Evolutionary conservation across 345 rosid species (phyloP).

Genomic region (Diplotaxis tenuifolia): DNA sequence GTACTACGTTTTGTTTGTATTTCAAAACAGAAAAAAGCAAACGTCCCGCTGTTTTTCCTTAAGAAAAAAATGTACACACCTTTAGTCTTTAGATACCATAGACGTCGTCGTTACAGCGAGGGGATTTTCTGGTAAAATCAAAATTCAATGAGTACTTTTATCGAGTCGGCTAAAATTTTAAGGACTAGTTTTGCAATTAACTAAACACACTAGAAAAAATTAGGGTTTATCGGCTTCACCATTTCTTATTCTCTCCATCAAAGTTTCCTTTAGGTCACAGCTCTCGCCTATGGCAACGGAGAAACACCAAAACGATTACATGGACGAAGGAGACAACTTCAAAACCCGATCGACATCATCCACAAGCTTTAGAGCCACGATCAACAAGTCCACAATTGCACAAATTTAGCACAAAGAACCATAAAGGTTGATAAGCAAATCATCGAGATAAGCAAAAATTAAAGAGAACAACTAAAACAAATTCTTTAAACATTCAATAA

Average conservation of each 20-base stretch:
- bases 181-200: conserved; percentile 12
- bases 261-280: not conserved
- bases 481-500: too few species aligned
- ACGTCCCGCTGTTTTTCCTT: conserved; percentile 1
- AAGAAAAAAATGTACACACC: too few species aligned
- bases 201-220: not conserved
- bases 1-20: conserved; percentile 2
- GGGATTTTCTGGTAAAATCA: not conserved
- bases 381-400: too few species aligned
- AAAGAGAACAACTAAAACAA: too few species aligned
- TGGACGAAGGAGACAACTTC: conserved; percentile 13
- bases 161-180: not conserved
- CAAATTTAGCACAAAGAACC: too few species aligned
- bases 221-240: conserved; percentile 15
- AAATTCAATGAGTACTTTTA: not conserved
- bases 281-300: conserved; percentile 11
- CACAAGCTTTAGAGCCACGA: too few species aligned
- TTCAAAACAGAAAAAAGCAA: not conserved
- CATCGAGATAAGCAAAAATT: too few species aligned
- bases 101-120: conserved; percentile 3
- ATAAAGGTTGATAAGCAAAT: too few species aligned
- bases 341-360: too few species aligned
- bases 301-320: not conserved
- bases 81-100: not conserved
- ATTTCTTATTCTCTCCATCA: not conserved